phyloP scores from a whole-genome alignment of 768 basidiomycete species.

The Rhodocollybia butyracea region DNA sequence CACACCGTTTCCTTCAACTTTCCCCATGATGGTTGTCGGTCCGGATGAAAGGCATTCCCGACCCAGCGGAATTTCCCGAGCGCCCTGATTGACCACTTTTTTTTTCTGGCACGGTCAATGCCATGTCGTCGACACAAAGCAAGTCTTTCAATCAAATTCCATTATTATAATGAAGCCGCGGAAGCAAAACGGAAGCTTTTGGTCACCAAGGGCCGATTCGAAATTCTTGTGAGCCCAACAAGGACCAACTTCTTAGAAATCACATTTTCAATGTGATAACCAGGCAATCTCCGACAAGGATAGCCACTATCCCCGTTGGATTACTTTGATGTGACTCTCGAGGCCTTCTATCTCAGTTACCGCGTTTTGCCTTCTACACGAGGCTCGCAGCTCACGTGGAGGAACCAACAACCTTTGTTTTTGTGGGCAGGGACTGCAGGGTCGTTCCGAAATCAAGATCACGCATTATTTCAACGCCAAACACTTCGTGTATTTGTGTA shows the following conservation, averaged over 20 bases:
- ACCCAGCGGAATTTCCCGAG: neutral
- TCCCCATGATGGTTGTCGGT: constrained; percentile 2
- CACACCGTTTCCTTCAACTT: neutral
- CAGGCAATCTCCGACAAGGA: neutral
- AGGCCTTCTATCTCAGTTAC: neutral
- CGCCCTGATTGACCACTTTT: neutral
- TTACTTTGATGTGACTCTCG: neutral
- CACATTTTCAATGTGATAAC: too few species aligned
- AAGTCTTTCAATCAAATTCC: neutral
- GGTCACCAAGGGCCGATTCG: too few species aligned
- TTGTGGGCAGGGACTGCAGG: too few species aligned
- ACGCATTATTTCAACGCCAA: neutral
- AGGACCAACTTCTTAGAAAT: too few species aligned
- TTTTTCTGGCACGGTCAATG: neutral
- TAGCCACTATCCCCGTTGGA: neutral
- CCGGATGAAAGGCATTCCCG: neutral
- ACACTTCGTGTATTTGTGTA: constrained; percentile 4
- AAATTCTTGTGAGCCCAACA: too few species aligned
- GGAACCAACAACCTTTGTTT: neutral
- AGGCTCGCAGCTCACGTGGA: constrained; percentile 1
- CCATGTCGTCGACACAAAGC: neutral
- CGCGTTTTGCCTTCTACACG: constrained; percentile 15
- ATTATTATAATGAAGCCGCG: neutral
- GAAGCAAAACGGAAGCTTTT: neutral
- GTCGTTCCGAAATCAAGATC: too few species aligned